Conservation (phyloP, 164 flowering plant species). For the Macadamia tetraphylla region DNA sequence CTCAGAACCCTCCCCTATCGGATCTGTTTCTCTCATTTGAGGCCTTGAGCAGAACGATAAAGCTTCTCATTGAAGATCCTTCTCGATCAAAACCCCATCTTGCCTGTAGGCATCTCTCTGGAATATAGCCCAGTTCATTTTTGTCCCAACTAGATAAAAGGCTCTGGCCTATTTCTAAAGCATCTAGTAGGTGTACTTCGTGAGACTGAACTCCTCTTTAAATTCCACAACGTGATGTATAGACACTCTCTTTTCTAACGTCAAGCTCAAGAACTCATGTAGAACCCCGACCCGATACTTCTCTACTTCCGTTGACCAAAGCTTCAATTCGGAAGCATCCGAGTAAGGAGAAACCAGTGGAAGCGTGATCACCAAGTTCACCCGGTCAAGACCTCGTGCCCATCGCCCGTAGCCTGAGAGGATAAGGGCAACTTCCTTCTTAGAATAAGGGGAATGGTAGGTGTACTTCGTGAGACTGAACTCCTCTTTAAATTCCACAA, state of each 20-base stretch:
- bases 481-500: conserved; percentile 86
- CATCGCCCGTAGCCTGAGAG: no score
- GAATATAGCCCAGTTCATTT: conserved; percentile 95
- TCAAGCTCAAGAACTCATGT: conserved; percentile 86
- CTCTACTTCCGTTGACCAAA: conserved; percentile 78
- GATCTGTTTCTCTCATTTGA: conserved; percentile 34
- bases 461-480: conserved; percentile 84
- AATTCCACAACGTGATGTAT: conserved; percentile 84
- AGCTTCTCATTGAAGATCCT: conserved; percentile 78
- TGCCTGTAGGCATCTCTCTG: conserved; percentile 68
- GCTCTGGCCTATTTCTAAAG: conserved; percentile 64
- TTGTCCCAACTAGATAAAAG: conserved; percentile 33
- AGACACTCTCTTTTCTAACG: conserved; percentile 85
- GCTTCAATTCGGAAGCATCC: conserved; percentile 61
- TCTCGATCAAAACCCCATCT: conserved; percentile 50
- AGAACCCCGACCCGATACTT: conserved; percentile 75
- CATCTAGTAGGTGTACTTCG: conserved; percentile 85
- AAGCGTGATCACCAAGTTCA: conserved; percentile 40
- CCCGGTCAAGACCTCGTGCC: no score
- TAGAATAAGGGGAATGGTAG: conserved; percentile 19
- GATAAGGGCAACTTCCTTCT: no score
- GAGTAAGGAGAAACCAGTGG: conserved; percentile 93
- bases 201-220: conserved; percentile 84
- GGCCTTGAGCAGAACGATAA: conserved; percentile 34
- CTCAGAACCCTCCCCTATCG: background rate